Conservation (phyloP, 2,329 filamentous ascomycete genomes). For the Meredithiella fracta region DNA sequence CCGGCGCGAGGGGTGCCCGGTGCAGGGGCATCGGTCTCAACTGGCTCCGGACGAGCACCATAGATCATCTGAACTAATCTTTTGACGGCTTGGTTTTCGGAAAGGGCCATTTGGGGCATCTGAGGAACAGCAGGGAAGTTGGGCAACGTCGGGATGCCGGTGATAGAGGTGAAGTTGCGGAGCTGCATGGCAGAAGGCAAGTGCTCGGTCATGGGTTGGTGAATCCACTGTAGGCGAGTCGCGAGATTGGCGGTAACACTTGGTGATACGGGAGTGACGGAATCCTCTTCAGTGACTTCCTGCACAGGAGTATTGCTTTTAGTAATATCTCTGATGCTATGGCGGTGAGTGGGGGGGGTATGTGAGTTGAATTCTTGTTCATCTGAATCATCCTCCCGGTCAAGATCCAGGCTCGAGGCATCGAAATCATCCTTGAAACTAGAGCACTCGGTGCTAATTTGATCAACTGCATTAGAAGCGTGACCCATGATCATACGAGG, state of each 20-base stretch:
- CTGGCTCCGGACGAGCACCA: constrained; percentile 36
- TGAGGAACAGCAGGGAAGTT: constrained; percentile 29
- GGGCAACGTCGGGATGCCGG: constrained; percentile 39
- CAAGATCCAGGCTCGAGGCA: constrained; percentile 22
- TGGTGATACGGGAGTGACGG: constrained; percentile 21
- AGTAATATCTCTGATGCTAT: not conserved
- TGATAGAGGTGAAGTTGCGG: constrained; percentile 32
- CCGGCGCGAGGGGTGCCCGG: not conserved
- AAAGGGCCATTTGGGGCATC: constrained; percentile 34
- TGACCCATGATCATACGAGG: constrained; percentile 6
- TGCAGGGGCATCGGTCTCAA: constrained; percentile 18
- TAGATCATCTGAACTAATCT: constrained; percentile 51
- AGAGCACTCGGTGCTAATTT: constrained; percentile 25
- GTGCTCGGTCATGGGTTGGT: constrained; percentile 50
- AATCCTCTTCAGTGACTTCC: constrained; percentile 2
- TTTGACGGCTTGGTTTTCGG: constrained; percentile 51
- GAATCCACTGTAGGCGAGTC: constrained; percentile 59
- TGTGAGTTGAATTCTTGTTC: constrained; percentile 18
- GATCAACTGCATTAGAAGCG: not conserved
- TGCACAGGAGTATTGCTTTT: constrained; percentile 6
- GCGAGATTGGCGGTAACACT: constrained; percentile 59
- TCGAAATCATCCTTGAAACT: constrained; percentile 29
- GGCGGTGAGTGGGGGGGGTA: not conserved
- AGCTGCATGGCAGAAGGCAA: constrained; percentile 35
- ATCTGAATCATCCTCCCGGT: constrained; percentile 20